Base-by-base conservation (phyloP, 345 rosid genomes). In the Pugionium cornutum region DNA sequence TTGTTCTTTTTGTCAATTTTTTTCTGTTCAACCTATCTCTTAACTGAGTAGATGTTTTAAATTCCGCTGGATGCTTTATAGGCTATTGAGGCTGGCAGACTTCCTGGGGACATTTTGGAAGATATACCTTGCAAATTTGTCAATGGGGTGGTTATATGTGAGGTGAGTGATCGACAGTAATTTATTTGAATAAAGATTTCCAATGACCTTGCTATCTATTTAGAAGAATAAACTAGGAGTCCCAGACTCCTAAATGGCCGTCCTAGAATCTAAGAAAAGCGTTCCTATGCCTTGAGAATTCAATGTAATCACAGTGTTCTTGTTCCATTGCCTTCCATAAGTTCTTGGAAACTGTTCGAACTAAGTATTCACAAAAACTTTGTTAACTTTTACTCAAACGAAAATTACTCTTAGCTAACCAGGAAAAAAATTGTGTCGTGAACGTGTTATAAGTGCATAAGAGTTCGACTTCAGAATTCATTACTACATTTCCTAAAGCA, bases 81-180 rank as follows among this genome's bases (percentile, higher is more conserved):
- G 99, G 97, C 94, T 58, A 82, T 95, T 79, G 97, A 91, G 62
- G 87, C 88, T 74, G 97, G 97, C 10, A 81, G 80, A 73, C 80
- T 95, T 66, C 99, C 96, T 58, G 84, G 87, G 68, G 97, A 91
- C 75, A 63, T 85, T 73, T 75, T 84, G 80, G 95, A 82, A 63
- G 89, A 79, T 65, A 75, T 88, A 71, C 91, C 89, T 8, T 86
- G 83, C 87, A 86, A 85, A 76, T 95, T 77, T 64, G 64, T 81
- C 69, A 83, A 84, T 68, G 97, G 99, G 61, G 75, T 83, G 29
- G 18, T 18, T 18, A 18, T 18, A 18, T 18, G 18, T 18, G 18
- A 18, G 18, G 99, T 91, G 70, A 80, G 82, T 77, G 50, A 48
- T 52, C 58, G 47, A 10, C 32, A 37, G 27, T 52, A 56, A 51